Percentiles rank a stretch among this genome's conserved stretches.
Evolutionary conservation across 306 rosid genomes (phyloP).

Genomic region (Benincasa hispida): DNA sequence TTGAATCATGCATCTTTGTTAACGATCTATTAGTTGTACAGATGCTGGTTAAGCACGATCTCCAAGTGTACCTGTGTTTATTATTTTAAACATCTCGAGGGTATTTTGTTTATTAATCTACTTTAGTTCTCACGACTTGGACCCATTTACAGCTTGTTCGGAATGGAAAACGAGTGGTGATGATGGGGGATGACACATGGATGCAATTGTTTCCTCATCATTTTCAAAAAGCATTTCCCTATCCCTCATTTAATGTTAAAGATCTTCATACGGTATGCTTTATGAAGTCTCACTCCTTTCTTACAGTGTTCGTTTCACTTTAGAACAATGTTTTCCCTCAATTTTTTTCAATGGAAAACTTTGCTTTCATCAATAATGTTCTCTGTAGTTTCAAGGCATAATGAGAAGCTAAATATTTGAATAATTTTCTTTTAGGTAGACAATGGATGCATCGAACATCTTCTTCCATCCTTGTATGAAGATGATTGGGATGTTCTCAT

Average conservation of each 20-base stretch:
- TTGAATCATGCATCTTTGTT: conserved; percentile 3
- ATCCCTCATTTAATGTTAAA: conserved; percentile 91
- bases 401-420: neutral
- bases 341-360: neutral
- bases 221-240: conserved; percentile 66
- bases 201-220: conserved; percentile 81
- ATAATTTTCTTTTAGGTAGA: conserved; percentile 53
- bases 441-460: conserved; percentile 85
- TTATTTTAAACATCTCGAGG: neutral
- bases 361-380: neutral
- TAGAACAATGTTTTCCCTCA: neutral
- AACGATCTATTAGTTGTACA: neutral
- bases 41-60: neutral
- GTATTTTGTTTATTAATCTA: neutral
- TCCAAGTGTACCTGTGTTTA: neutral
- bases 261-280: conserved; percentile 82
- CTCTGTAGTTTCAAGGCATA: neutral
- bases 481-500: conserved; percentile 96
- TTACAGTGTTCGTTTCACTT: neutral
- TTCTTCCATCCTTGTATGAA: conserved; percentile 65
- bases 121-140: neutral
- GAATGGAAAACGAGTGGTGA: conserved; percentile 80
- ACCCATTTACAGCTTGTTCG: conserved; percentile 52
- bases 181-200: conserved; percentile 99
- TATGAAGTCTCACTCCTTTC: neutral